Percentiles rank a stretch among this genome's conserved stretches.
phyloP scores from a whole-genome alignment of 1,284 basidiomycete genomes.

The Ceratorhiza oryzae-sativae region DNA sequence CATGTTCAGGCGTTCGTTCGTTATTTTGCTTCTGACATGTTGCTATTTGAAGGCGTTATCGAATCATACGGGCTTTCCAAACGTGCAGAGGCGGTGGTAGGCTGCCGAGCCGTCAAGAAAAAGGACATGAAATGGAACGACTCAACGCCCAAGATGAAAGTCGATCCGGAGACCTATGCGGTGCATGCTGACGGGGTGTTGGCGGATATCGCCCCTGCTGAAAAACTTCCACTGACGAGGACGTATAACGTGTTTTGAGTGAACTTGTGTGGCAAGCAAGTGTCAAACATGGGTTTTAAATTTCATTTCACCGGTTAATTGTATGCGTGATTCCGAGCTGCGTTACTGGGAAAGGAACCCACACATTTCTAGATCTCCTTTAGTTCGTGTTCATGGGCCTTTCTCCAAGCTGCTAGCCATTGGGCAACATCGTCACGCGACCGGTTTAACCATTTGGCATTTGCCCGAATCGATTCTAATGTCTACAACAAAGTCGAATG shows the following conservation, averaged over 20 bases:
- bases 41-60: constrained; percentile 57
- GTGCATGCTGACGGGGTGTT: constrained; percentile 82
- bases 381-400: background rate
- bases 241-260: constrained; percentile 78
- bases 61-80: constrained; percentile 79
- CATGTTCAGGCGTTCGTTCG: constrained; percentile 43
- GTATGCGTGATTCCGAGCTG: no score
- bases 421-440: constrained; percentile 1
- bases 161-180: constrained; percentile 93
- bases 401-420: background rate
- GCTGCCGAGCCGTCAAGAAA: constrained; percentile 81
- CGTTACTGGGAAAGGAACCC: no score
- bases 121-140: constrained; percentile 95
- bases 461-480: constrained; percentile 15
- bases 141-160: constrained; percentile 78
- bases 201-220: constrained; percentile 80
- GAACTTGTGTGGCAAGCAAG: no score
- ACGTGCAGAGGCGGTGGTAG: constrained; percentile 74
- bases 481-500: background rate
- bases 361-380: no score
- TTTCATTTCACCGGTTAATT: no score
- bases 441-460: background rate
- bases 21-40: background rate
- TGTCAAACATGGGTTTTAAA: no score
- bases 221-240: constrained; percentile 69